Conservation (phyloP, 2,329 filamentous ascomycete species). For the Trichoderma koningiopsis region DNA sequence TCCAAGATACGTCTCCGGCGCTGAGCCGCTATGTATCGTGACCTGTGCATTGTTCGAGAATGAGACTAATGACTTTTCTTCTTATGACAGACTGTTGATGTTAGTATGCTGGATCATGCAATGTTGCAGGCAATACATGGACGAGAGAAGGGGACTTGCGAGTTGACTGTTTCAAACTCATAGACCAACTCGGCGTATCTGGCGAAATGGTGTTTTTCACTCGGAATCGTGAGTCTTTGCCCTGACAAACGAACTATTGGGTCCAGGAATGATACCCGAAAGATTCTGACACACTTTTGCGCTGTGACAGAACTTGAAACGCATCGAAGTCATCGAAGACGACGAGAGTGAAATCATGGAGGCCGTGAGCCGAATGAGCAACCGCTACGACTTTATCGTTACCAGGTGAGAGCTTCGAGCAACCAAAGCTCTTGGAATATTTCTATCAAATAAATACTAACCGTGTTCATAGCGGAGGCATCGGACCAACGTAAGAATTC, state of each 20-base stretch:
- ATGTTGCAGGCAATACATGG: neutral
- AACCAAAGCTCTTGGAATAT: neutral
- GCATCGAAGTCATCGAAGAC: constrained; percentile 91
- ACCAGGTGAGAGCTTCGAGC: constrained; percentile 60
- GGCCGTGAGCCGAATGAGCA: constrained; percentile 82
- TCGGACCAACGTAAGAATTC: constrained; percentile 79
- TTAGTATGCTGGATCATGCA: constrained; percentile 25
- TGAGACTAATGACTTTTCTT: constrained; percentile 24
- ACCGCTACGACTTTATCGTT: constrained; percentile 89
- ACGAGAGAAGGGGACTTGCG: neutral
- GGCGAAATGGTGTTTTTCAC: constrained; percentile 65
- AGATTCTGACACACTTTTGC: neutral
- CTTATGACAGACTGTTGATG: constrained; percentile 43
- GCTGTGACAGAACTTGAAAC: constrained; percentile 64
- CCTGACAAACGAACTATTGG: no score
- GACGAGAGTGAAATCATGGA: constrained; percentile 90
- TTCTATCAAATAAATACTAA: neutral
- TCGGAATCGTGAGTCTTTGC: constrained; percentile 56
- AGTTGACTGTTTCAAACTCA: constrained; percentile 27
- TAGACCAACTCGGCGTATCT: constrained; percentile 67
- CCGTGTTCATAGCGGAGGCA: constrained; percentile 66
- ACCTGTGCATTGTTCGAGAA: neutral
- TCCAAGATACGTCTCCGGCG: neutral
- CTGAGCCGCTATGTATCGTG: neutral
- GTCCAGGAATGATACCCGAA: no score